A percentile compares a stretch with the other conserved stretches of the same genome.
phyloP scores from a whole-genome alignment of 352 stramenopile genomes.

The Pythium dissimile region DNA sequence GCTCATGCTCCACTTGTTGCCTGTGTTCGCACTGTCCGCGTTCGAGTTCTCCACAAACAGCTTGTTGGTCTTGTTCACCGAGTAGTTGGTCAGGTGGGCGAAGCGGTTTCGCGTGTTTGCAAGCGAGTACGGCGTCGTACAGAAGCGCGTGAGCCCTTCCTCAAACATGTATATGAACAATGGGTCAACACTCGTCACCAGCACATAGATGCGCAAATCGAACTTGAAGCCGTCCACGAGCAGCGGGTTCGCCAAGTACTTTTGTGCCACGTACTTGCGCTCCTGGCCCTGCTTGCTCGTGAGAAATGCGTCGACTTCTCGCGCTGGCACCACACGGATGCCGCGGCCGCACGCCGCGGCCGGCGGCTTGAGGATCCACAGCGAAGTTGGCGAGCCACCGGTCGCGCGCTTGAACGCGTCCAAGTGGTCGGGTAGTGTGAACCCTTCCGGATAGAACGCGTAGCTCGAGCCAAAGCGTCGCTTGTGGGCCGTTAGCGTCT shows the following conservation, averaged over 20 bases:
- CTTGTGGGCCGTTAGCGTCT: slow-evolving; percentile 59
- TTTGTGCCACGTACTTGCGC: slow-evolving; percentile 67
- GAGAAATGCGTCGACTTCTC: slow-evolving; percentile 33
- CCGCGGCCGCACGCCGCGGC: slow-evolving; percentile 84
- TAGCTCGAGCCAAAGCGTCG: slow-evolving; percentile 60
- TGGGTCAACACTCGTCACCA: slow-evolving; percentile 85
- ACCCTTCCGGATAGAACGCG: slow-evolving; percentile 83
- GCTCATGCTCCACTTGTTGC: slow-evolving; percentile 70
- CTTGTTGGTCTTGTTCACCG: slow-evolving; percentile 65
- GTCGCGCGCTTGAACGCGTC: slow-evolving; percentile 46
- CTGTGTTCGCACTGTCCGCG: slow-evolving; percentile 34
- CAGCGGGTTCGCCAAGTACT: slow-evolving; percentile 70
- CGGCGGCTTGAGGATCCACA: slow-evolving; percentile 90
- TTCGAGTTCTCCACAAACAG: slow-evolving; percentile 59
- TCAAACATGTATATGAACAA: slow-evolving; percentile 85
- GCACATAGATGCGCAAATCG: slow-evolving; percentile 86
- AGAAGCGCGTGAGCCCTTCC: slow-evolving; percentile 84
- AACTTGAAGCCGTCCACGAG: slow-evolving; percentile 89
- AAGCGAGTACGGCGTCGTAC: slow-evolving; percentile 71
- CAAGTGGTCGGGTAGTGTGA: slow-evolving; percentile 73
- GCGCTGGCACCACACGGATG: slow-evolving; percentile 68
- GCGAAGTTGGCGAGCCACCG: neutral
- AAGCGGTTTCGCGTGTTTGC: slow-evolving; percentile 64
- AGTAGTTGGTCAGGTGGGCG: slow-evolving; percentile 74
- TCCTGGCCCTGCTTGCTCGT: slow-evolving; percentile 19